Evolutionary conservation across 1,284 basidiomycete species (phyloP), one percentile per base, ranked within the genome.

Genomic region (Cryptococcus floricola): DNA sequence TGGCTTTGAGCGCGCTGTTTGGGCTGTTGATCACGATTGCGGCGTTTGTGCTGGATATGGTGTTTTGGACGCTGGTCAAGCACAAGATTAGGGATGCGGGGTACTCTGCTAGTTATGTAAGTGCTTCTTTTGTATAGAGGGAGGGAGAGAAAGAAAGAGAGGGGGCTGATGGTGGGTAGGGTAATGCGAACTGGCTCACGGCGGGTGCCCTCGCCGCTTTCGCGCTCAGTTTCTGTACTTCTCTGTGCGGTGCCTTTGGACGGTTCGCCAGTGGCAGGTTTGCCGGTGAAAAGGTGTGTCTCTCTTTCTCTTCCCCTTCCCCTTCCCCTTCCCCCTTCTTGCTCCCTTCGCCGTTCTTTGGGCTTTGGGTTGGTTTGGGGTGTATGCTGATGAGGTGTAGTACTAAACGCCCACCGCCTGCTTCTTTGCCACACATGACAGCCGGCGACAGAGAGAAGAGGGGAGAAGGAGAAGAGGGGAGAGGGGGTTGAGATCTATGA

Each of bases 41-140:
- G 63, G 84, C 80, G 4, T 90, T 85, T 77, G 77, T 89, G 46
- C 80, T 91, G 70, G 87, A 88, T 76, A 87, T 90, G 83, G 83
- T 84, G 28, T 81, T 92, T 53, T 92, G 87, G 76, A 85, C 85
- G 54, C 81, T 88, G 56, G 83, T 83, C 25, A 83, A 84, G 61
- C 74, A 82, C 65, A 80, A 82, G 51, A 81, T 87, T 66, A 77
- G 80, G 52, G 75, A 82, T 57, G 78, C 79, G 18, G 83, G 82
- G 31, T 71, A 78, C 54, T 37, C 64, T 16, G 71, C 74, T 45
- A 57, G 54, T 27, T 62, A 74, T 27, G 85, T 87, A 4, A 79
- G 19, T n/a, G n/a, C n/a, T n/a, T n/a, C n/a, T n/a, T n/a, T n/a
- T n/a, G n/a, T n/a, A n/a, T n/a, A n/a, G n/a, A n/a, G n/a, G n/a